A percentile compares a stretch with the other conserved stretches of the same genome.
These are phyloP conservation scores for Aspergillus proliferans DNA, from an alignment of 2,329 filamentous ascomycete genomes.

Conservation along the genomic window DNA sequence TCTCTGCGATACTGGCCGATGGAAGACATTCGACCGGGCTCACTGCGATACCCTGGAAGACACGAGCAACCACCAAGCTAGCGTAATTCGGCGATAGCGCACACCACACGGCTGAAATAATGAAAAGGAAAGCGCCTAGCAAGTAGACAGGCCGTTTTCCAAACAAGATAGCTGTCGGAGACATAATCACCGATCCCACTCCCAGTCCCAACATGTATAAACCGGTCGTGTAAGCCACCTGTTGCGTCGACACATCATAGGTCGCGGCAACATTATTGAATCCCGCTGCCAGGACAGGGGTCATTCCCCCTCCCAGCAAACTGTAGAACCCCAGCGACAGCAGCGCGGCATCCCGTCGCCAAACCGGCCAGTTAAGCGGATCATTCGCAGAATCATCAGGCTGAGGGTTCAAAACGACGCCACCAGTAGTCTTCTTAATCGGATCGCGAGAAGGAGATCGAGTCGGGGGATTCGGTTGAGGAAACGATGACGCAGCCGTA, in stretches of 20 bases:
- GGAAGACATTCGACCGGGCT: constrained; percentile 89
- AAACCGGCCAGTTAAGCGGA: constrained; percentile 82
- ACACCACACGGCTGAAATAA: constrained; percentile 74
- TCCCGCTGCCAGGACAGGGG: constrained; percentile 79
- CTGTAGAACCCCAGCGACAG: constrained; percentile 85
- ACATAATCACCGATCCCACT: constrained; percentile 74
- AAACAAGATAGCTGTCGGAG: constrained; percentile 82
- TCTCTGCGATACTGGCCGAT: constrained; percentile 89
- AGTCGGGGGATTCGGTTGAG: constrained; percentile 37
- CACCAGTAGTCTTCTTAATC: constrained; percentile 74
- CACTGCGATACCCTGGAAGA: constrained; percentile 82
- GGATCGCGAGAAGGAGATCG: constrained; percentile 32
- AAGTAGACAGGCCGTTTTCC: constrained; percentile 92
- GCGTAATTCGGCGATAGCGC: constrained; percentile 73
- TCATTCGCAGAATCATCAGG: constrained; percentile 88
- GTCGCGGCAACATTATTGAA: constrained; percentile 71
- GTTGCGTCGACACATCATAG: constrained; percentile 60
- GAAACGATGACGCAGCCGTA: constrained; percentile 51
- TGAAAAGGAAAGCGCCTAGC: constrained; percentile 67
- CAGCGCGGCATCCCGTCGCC: constrained; percentile 73
- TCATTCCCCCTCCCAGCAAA: constrained; percentile 89
- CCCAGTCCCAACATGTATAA: constrained; percentile 93
- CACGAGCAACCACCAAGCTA: constrained; percentile 72
- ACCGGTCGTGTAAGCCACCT: constrained; percentile 80
- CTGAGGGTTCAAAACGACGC: constrained; percentile 85